A percentile compares a stretch with the other conserved stretches of the same genome.
Conservation (phyloP, 148 eudicot species). For the Rhododendron henanense region DNA sequence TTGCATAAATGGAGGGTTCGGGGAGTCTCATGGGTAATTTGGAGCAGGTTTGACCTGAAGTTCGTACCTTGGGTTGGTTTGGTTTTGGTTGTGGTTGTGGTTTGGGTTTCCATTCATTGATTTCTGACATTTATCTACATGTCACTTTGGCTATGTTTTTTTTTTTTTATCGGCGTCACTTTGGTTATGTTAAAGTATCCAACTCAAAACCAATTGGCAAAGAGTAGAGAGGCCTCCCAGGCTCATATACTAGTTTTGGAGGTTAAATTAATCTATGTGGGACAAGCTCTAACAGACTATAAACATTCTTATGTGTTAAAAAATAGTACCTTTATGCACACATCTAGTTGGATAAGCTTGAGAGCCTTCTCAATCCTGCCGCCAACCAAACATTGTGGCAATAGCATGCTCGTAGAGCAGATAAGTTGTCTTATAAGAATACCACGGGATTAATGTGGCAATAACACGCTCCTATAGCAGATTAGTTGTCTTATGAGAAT, state of each 20-base stretch:
- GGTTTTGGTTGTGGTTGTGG: neutral
- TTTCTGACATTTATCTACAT: neutral
- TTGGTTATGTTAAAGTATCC: too few relatives aligned
- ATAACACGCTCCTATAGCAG: neutral
- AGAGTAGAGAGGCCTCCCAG: too few relatives aligned
- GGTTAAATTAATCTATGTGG: too few relatives aligned
- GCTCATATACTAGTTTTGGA: too few relatives aligned
- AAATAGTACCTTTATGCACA: neutral
- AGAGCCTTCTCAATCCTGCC: neutral
- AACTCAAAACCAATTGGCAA: too few relatives aligned
- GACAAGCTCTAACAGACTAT: neutral
- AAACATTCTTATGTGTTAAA: neutral
- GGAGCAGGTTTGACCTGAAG: neutral
- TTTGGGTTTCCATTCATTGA: neutral
- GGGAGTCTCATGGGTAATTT: neutral
- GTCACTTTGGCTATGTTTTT: neutral
- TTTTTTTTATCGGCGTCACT: too few relatives aligned
- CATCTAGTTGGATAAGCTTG: neutral
- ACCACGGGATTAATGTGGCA: neutral
- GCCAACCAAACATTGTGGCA: neutral
- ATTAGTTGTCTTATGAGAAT: neutral
- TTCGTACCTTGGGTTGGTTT: neutral
- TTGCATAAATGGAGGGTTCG: too few relatives aligned
- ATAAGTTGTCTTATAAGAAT: neutral
- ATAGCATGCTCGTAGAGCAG: neutral